Conservation (phyloP, 2,329 filamentous ascomycete species). For the Phialophora expanda region DNA sequence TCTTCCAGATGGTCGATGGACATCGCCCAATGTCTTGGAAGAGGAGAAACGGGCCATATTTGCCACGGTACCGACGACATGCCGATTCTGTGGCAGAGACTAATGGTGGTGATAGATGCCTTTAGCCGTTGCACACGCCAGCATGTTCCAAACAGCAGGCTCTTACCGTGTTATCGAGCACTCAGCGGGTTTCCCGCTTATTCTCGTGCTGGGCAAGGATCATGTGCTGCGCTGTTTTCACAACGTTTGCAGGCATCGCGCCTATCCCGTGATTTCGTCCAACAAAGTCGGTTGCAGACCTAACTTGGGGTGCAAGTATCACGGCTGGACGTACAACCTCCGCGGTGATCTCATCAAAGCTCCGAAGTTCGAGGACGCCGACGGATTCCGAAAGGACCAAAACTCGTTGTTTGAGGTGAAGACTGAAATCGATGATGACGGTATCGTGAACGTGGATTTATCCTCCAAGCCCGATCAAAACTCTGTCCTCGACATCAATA, state of each 20-base stretch:
- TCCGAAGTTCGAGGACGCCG: background rate
- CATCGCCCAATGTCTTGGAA: background rate
- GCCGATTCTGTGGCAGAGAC: background rate
- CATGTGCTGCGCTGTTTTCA: background rate
- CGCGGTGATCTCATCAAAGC: background rate
- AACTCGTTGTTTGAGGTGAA: background rate
- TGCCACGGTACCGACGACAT: background rate
- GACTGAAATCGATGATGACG: background rate
- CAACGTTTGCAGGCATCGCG: background rate
- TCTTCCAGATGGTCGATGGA: background rate
- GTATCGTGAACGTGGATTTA: background rate
- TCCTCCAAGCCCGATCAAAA: background rate
- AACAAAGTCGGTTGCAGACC: background rate
- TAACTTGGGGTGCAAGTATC: background rate
- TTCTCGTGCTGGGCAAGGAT: background rate
- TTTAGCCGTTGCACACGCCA: background rate
- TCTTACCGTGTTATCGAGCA: background rate
- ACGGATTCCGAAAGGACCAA: background rate
- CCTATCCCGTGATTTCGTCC: background rate
- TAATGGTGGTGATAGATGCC: background rate
- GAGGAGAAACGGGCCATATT: background rate
- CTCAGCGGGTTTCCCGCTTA: background rate
- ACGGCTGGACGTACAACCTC: background rate
- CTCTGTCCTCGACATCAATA: background rate
- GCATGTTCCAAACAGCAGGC: background rate